Evolutionary conservation across 768 basidiomycete genomes (phyloP).

Genomic region (Bullera alba): DNA sequence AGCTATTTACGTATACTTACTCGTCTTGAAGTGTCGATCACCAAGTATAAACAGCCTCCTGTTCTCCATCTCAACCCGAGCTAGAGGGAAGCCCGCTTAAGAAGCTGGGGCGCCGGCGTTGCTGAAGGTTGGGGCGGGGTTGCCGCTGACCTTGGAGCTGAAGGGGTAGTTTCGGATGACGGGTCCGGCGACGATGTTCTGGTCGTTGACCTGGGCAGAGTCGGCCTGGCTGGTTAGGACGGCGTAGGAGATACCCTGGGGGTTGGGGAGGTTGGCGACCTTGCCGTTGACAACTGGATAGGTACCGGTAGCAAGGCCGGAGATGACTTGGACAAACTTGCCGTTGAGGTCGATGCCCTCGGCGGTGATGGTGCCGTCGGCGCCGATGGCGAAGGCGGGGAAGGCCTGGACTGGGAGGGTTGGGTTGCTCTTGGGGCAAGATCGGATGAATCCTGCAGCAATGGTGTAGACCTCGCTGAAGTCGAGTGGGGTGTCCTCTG

Average conservation of each 20-base stretch:
- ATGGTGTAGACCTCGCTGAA: constrained; percentile 53
- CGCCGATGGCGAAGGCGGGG: constrained; percentile 49
- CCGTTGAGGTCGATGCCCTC: constrained; percentile 38
- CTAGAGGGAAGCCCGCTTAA: too few relatives aligned
- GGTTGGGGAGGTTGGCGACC: constrained; percentile 29
- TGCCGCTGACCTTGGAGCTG: constrained; percentile 15
- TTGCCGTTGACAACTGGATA: constrained; percentile 46
- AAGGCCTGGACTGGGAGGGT: constrained; percentile 54
- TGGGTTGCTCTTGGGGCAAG: constrained; percentile 56
- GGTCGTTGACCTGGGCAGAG: constrained; percentile 47
- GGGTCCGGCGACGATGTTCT: constrained; percentile 57
- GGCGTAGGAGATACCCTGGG: constrained; percentile 54
- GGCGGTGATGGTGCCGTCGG: constrained; percentile 32
- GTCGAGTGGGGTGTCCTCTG: constrained; percentile 54
- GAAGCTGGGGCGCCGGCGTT: too few relatives aligned
- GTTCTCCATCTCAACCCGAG: too few relatives aligned
- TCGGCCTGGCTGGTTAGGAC: constrained; percentile 49
- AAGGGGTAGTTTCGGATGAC: constrained; percentile 48
- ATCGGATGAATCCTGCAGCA: constrained; percentile 51
- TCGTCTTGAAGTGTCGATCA: too few relatives aligned
- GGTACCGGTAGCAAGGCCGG: constrained; percentile 51
- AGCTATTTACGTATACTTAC: too few relatives aligned
- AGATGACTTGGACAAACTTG: constrained; percentile 51
- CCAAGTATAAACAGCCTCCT: too few relatives aligned
- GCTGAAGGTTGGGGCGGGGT: constrained; percentile 35